Percentiles rank a stretch among this genome's conserved stretches.
Conservation (phyloP, 768 basidiomycete genomes). For the Mycena epipterygia region DNA sequence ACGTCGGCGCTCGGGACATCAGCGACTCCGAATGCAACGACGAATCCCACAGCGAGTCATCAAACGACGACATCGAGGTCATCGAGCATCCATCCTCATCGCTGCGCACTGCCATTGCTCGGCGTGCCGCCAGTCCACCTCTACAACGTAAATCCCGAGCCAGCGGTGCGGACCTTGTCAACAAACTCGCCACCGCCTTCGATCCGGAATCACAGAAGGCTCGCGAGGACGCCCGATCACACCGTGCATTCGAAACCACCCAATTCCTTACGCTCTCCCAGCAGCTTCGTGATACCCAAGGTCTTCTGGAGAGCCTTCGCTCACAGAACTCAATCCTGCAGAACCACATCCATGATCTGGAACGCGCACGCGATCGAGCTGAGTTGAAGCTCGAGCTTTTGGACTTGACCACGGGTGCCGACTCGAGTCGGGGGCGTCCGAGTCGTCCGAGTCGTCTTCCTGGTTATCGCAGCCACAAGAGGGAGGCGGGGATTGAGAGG, state of each 20-base stretch:
- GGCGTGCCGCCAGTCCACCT: background rate
- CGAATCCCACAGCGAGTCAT: background rate
- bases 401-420: background rate
- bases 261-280: constrained; percentile 13
- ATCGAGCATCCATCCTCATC: too few species aligned
- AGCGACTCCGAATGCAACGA: constrained; percentile 11
- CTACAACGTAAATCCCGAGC: constrained; percentile 2
- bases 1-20: constrained; percentile 12
- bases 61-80: background rate
- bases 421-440: constrained; percentile 8
- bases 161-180: background rate
- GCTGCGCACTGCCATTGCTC: too few species aligned
- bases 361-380: constrained; percentile 30
- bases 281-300: constrained; percentile 17
- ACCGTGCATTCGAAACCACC: constrained; percentile 13
- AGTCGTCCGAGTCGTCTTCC: background rate
- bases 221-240: constrained; percentile 5
- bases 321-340: constrained; percentile 29
- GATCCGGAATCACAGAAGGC: background rate
- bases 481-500: background rate
- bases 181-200: background rate
- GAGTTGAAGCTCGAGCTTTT: constrained; percentile 30
- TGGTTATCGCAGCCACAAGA: constrained; percentile 15
- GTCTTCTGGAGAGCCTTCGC: constrained; percentile 21
- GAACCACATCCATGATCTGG: constrained; percentile 14